These are phyloP conservation scores for Emydomyces testavorans DNA, from an alignment of 2,329 filamentous ascomycete species.

Conservation along the genomic window DNA sequence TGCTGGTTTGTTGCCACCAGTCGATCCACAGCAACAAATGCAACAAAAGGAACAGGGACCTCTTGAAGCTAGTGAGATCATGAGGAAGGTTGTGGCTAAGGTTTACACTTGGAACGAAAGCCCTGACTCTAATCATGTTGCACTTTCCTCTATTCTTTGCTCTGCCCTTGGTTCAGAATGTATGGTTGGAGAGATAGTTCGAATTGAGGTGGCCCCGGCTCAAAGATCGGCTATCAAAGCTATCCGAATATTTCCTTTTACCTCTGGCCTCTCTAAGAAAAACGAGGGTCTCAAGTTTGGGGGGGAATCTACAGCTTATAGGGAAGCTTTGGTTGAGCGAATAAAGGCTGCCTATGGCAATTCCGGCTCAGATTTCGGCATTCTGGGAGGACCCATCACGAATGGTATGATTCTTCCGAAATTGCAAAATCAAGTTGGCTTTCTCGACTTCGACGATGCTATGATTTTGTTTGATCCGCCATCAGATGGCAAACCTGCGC, in stretches of 20 bases:
- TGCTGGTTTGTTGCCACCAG: conserved; percentile 58
- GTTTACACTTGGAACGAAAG: conserved; percentile 73
- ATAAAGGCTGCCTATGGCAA: conserved; percentile 61
- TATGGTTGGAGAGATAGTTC: conserved; percentile 74
- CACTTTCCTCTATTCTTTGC: conserved; percentile 67
- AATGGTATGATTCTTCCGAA: conserved; percentile 71
- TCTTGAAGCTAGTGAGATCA: conserved; percentile 45
- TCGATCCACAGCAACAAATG: conserved; percentile 57
- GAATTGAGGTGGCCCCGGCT: conserved; percentile 68
- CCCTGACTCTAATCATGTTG: conserved; percentile 67
- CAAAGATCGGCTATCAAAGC: conserved; percentile 53
- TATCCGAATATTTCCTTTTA: conserved; percentile 74
- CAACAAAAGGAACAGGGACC: conserved; percentile 54
- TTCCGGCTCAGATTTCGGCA: conserved; percentile 44
- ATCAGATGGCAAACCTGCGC: conserved; percentile 26
- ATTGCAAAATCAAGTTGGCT: conserved; percentile 43
- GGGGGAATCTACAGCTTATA: conserved; percentile 71
- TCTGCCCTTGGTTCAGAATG: conserved; percentile 57
- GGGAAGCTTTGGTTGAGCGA: conserved; percentile 59
- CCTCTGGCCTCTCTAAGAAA: conserved; percentile 43
- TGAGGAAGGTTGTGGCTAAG: conserved; percentile 62
- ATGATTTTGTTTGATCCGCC: conserved; percentile 65
- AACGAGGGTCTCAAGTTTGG: conserved; percentile 69
- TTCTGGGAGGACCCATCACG: conserved; percentile 75
- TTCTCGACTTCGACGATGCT: conserved; percentile 67